Conservation (phyloP, 345 rosid species). For the Camelina laxa region DNA sequence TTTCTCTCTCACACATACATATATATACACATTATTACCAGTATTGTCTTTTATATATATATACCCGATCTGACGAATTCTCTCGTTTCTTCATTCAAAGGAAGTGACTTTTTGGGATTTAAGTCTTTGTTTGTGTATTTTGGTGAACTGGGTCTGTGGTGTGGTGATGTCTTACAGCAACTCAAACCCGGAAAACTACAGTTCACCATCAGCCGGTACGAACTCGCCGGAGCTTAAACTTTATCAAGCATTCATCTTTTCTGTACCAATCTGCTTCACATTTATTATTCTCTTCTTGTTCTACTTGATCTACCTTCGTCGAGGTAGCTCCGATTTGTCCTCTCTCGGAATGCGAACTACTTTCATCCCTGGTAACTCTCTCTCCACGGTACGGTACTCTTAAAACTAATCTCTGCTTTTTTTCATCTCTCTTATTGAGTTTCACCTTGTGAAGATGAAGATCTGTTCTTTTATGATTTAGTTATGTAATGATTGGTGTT, state of each 20-base stretch:
- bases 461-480: constrained; percentile 9
- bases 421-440: background rate
- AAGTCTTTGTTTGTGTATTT: background rate
- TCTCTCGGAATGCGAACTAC: constrained; percentile 65
- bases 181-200: constrained; percentile 37
- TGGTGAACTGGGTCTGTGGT: background rate
- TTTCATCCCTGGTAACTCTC: constrained; percentile 30
- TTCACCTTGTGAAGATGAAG: constrained; percentile 2
- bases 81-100: constrained; percentile 13
- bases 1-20: background rate
- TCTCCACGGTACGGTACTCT: constrained; percentile 33
- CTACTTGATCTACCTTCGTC: constrained; percentile 81
- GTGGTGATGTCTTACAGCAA: constrained; percentile 53
- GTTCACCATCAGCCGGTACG: constrained; percentile 24
- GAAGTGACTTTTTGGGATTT: constrained; percentile 3
- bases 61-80: constrained; percentile 35
- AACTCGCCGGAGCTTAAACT: constrained; percentile 65
- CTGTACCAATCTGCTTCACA: constrained; percentile 82
- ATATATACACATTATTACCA: background rate
- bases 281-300: constrained; percentile 74
- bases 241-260: constrained; percentile 76
- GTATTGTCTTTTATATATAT: background rate
- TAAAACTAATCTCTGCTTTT: background rate
- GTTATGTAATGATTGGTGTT: constrained; percentile 29
- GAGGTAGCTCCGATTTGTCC: constrained; percentile 64